Evolutionary conservation across 2,329 filamentous ascomycete genomes (phyloP).

Genomic region (Talaromyces islandicus): DNA sequence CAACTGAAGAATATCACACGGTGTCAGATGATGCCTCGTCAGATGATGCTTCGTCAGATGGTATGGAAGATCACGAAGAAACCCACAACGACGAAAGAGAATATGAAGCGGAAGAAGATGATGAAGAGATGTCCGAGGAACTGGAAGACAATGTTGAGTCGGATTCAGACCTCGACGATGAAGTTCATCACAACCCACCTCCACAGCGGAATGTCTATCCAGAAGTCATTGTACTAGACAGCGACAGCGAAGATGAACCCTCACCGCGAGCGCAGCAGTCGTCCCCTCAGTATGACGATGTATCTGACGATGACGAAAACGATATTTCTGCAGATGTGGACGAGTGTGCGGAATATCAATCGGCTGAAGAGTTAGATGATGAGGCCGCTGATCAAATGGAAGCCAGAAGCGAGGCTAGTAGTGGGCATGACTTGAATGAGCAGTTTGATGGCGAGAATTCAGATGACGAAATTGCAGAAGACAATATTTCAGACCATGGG

Average conservation of each 20-base stretch:
- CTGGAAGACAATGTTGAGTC: slow-evolving; percentile 11
- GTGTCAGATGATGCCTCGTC: slow-evolving; percentile 2
- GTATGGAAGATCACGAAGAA: slow-evolving; percentile 10
- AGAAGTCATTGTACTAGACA: slow-evolving; percentile 38
- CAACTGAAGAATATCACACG: background rate
- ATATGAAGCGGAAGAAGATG: slow-evolving; percentile 12
- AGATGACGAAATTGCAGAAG: background rate
- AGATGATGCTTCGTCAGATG: background rate
- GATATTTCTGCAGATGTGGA: background rate
- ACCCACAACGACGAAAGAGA: slow-evolving; percentile 11
- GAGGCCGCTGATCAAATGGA: background rate
- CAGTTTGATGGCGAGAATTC: background rate
- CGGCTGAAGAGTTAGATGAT: slow-evolving; percentile 1
- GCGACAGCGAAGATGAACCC: slow-evolving; percentile 35
- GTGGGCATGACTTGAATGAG: background rate
- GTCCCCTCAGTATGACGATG: background rate
- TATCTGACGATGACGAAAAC: background rate
- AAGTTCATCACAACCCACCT: slow-evolving; percentile 1
- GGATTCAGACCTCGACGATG: slow-evolving; percentile 13
- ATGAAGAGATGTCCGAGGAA: slow-evolving; percentile 10
- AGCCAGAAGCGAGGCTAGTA: background rate
- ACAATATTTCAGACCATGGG: background rate
- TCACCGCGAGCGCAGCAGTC: background rate
- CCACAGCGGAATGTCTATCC: slow-evolving; percentile 14
- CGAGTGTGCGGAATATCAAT: background rate